Base-by-base conservation (phyloP, 2,329 filamentous ascomycete genomes). In the Fusarium illudens region DNA sequence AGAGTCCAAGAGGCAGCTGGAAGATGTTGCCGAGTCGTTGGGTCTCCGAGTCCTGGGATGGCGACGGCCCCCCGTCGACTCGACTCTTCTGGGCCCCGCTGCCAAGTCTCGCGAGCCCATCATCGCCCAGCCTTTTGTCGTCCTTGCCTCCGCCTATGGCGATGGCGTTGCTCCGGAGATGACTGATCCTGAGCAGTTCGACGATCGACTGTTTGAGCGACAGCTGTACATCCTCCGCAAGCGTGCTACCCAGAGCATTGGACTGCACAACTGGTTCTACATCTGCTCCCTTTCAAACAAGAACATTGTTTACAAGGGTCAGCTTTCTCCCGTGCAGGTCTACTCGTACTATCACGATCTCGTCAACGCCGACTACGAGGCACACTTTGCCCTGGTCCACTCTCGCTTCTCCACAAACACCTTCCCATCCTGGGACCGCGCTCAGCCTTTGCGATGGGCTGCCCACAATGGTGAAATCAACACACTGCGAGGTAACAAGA, bases 401-500 rank as follows among this genome's bases (percentile, higher is more conserved):
- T 97, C 94, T 39, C 93, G 95, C 75, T 98, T 98, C 83, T 97
- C 94, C 29, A 98, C 95, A 64, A 98, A 98, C 85, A 98, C 95
- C 54, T 98, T 98, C 82, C 95, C 95, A 19, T 97, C 94, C 2
- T 98, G 95, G 95, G 96, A 98, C 81, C 92, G 95, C 83, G 96
- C 95, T 65, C 95, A 98, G 83, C 95, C 95, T 67, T 84, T 98
- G 69, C 89, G 95, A 81, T 98, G 95, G 95, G 94, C 94, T 70
- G 95, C 95, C 75, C 95, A 98, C 85, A 98, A 98, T 79, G 95
- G 95, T 85, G 95, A 98, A 83, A 98, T 98, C 78, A 98, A 98
- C 81, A 98, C 95, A 2, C 84, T 98, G 65, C 92, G 95, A 78
- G 95, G 95, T 65, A 98, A 98, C 85, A 98, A 98, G 87, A 98